Evolutionary conservation across 495 filamentous ascomycete species (phyloP).

Genomic region (Thozetella sp.): DNA sequence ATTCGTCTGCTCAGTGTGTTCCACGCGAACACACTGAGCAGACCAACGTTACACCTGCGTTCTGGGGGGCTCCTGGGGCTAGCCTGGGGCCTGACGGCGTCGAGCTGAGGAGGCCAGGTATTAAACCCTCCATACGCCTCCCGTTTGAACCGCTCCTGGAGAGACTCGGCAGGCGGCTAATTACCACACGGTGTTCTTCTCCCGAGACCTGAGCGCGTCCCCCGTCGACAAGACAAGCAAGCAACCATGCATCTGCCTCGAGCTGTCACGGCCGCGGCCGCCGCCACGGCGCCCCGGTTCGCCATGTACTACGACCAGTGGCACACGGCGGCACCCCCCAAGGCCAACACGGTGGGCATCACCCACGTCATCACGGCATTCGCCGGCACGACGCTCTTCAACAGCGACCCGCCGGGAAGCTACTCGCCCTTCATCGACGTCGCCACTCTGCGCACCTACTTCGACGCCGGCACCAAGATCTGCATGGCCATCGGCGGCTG

Average conservation of each 20-base stretch:
- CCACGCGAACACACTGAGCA: no score
- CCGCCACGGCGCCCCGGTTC: slow-evolving; percentile 5
- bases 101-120: no score
- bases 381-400: slow-evolving; percentile 54
- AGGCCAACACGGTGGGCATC: slow-evolving; percentile 31
- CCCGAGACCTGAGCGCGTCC: neutral
- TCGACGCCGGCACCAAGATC: slow-evolving; percentile 55
- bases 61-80: no score
- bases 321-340: slow-evolving; percentile 20
- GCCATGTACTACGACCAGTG: slow-evolving; percentile 13
- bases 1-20: no score
- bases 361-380: slow-evolving; percentile 65
- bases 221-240: neutral
- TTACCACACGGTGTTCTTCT: neutral
- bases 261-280: neutral
- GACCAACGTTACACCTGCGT: no score
- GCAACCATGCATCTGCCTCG: neutral
- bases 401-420: slow-evolving; percentile 36
- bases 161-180: neutral
- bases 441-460: slow-evolving; percentile 48
- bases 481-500: slow-evolving; percentile 68
- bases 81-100: no score
- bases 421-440: slow-evolving; percentile 53
- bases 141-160: neutral
- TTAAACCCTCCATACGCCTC: neutral